Base-by-base conservation (phyloP, 305 asterid genomes). In the Rubia peregrina region DNA sequence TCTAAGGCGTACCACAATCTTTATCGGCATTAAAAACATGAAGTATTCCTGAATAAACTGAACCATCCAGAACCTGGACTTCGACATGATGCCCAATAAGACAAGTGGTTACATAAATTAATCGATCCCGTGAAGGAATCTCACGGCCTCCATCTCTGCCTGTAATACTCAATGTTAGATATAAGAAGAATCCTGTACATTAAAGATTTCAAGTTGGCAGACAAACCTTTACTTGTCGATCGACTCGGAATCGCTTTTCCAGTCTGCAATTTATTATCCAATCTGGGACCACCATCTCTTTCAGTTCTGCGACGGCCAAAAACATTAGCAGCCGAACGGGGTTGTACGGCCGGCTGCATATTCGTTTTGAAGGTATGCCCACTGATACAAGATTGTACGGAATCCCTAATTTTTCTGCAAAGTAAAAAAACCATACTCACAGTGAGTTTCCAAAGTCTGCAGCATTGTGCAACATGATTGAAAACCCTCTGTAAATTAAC, bases 21-120 rank as follows among this genome's bases (percentile, higher is more conserved):
- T 92, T 79, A 53, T 80, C 97, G 4, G 91, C 84, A 81, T 89
- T 81, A 65, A 89, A 85, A 5, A 96, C 87, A 71, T 93, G 96
- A 83, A 88, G 84, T 83, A 93, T 83, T 78, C 98, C 97, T 74
- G 92, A 83, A 77, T 78, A 88, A 24, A 89, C 77, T 71, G 98
- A 86, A 72, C 97, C 98, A 79, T 93, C 95, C 75, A 43, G 68
- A 84, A 89, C 83, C 80, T 91, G 97, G 81, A 89, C 96, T 83
- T 93, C 97, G 71, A 93, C 97, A 71, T 83, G 89, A 61, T 89
- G 95, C 74, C 97, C 97, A 76, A 93, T 82, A 80, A 93, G 95
- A 78, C 95, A 86, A 69, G 96, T 72, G 73, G 87, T 81, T 67
- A 85, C 26, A 81, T 88, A 91, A 69, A 85, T 76, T 59, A 88